A percentile compares a stretch with the other conserved stretches of the same genome.
Conservation (phyloP, 73 alveolate species). For the Durusdinium trenchii region DNA sequence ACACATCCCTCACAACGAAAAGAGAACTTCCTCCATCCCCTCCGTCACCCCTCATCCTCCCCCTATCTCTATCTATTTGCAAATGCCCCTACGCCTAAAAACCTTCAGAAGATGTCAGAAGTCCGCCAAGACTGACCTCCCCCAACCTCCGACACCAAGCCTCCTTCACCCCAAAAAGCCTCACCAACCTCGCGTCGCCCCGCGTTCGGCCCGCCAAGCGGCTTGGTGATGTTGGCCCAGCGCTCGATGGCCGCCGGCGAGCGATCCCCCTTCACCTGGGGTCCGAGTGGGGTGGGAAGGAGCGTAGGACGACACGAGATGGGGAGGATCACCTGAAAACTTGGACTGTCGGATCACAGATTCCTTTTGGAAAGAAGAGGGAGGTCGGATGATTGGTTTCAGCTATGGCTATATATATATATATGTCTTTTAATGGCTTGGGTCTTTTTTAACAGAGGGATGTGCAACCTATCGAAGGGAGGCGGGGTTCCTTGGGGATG, state of each 20-base stretch:
- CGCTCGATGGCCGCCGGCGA: conserved; percentile 90
- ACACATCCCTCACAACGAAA: no score
- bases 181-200: no score
- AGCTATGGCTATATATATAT: no score
- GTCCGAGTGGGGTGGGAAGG: not conserved
- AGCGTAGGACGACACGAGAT: not conserved
- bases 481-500: no score
- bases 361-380: not conserved
- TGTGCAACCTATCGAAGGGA: no score
- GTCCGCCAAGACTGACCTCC: not conserved
- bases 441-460: no score
- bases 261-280: conserved; percentile 80
- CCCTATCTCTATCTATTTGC: no score
- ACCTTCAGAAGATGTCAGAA: not conserved
- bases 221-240: conserved; percentile 81
- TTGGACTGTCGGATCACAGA: not conserved
- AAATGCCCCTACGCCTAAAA: not conserved
- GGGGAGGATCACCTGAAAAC: no score
- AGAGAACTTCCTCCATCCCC: no score
- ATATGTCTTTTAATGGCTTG: no score
- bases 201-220: not conserved
- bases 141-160: not conserved
- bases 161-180: not conserved
- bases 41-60: no score
- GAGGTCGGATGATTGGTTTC: no score